Percentiles rank a stretch among this genome's conserved stretches.
These are phyloP conservation scores for Mucor indicus DNA, from an alignment of 371 early-diverging fungal species.

Conservation along the genomic window DNA sequence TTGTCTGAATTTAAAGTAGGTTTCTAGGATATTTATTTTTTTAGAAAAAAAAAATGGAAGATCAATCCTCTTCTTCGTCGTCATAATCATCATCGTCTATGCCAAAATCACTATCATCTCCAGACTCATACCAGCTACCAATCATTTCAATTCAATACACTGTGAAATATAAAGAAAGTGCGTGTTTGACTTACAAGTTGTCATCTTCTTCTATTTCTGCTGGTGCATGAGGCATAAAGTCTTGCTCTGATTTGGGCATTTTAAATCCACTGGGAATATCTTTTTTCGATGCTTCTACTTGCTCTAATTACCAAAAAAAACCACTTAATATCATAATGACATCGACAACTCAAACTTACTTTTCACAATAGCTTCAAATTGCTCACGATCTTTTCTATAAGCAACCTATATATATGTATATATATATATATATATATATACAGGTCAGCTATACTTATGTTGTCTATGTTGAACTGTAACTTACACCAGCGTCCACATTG, in stretches of 20 bases:
- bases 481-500: slow-evolving; percentile 74
- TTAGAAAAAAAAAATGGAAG: no score
- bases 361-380: slow-evolving; percentile 71
- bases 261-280: slow-evolving; percentile 55
- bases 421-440: neutral
- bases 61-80: slow-evolving; percentile 24
- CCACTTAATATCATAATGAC: no score
- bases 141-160: no score
- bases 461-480: slow-evolving; percentile 5
- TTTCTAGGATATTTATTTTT: no score
- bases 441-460: neutral
- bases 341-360: no score
- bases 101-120: slow-evolving; percentile 50
- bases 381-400: slow-evolving; percentile 71
- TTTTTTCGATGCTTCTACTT: slow-evolving; percentile 54
- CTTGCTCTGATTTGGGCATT: slow-evolving; percentile 52
- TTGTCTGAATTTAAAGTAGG: no score
- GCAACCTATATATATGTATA: slow-evolving; percentile 48
- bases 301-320: no score
- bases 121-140: slow-evolving; percentile 54
- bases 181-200: slow-evolving; percentile 48
- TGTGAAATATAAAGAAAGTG: neutral
- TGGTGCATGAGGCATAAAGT: slow-evolving; percentile 45
- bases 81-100: slow-evolving; percentile 41
- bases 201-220: slow-evolving; percentile 49